phyloP scores from a whole-genome alignment of 164 flowering plant species.

The Pachysandra terminalis region DNA sequence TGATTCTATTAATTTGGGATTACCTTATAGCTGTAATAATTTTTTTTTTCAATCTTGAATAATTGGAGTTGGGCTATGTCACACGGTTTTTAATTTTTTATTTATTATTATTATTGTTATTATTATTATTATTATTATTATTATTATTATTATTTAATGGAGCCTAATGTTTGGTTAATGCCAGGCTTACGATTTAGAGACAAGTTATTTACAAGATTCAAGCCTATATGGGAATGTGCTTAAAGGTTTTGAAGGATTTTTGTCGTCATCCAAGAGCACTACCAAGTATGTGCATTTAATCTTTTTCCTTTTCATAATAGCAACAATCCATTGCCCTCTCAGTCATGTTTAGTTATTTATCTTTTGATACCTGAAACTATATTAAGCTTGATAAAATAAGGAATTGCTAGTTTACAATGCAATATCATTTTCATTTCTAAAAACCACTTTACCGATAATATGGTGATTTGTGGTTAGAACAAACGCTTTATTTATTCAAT shows the following conservation, averaged over 20 bases:
- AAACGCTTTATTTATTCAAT: too few species aligned
- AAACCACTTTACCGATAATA: not conserved
- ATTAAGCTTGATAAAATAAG: not conserved
- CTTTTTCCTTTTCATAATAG: not conserved
- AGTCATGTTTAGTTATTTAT: not conserved
- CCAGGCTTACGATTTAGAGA: constrained; percentile 93
- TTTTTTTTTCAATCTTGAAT: not conserved
- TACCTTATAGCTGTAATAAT: not conserved
- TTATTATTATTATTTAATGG: too few species aligned
- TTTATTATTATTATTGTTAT: too few species aligned
- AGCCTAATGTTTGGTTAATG: not conserved
- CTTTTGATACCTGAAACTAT: not conserved
- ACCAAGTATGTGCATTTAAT: constrained; percentile 43
- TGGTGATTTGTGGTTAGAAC: too few species aligned
- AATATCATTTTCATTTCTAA: not conserved
- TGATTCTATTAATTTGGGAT: not conserved
- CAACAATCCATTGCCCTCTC: not conserved
- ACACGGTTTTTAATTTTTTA: too few species aligned
- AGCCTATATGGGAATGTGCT: constrained; percentile 93
- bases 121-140: too few species aligned
- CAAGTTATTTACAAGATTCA: constrained; percentile 91
- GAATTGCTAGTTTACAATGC: not conserved
- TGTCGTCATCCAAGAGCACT: constrained; percentile 87
- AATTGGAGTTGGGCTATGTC: not conserved
- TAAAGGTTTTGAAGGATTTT: constrained; percentile 93